These are phyloP conservation scores for Naegleria lovaniensis DNA, from an alignment of 208 protist species.

Conservation along the genomic window DNA sequence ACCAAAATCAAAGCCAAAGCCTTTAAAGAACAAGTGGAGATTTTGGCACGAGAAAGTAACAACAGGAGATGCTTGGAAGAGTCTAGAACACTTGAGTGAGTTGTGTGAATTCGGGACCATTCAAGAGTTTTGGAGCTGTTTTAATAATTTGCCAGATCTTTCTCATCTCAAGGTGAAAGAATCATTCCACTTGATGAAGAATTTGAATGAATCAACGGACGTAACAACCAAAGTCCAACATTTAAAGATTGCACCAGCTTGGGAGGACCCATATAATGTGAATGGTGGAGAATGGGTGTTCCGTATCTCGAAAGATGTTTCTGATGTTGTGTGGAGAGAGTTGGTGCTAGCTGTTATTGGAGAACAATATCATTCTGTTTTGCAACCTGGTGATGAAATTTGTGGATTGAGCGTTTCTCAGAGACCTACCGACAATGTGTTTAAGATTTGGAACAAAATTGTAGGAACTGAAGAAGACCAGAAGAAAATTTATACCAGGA, in stretches of 20 bases:
- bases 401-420: constrained; percentile 13
- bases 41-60: constrained; percentile 8
- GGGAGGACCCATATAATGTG: not conserved
- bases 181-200: constrained; percentile 24
- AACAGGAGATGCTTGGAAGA: not conserved
- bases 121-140: constrained; percentile 25
- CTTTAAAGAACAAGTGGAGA: constrained; percentile 12
- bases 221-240: not conserved
- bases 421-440: not conserved
- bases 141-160: not conserved
- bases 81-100: not conserved
- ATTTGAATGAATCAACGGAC: not conserved
- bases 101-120: constrained; percentile 1
- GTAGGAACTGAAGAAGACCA: not conserved
- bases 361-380: constrained; percentile 1
- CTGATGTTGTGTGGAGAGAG: not conserved
- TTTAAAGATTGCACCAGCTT: not conserved
- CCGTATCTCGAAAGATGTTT: not conserved
- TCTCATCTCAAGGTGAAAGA: not conserved
- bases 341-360: constrained; percentile 13
- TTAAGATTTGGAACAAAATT: not conserved
- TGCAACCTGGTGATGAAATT: constrained; percentile 12
- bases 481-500: not conserved
- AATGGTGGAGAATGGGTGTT: constrained; percentile 23
- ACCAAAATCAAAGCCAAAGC: not conserved